Base-by-base conservation (phyloP, 768 basidiomycete species). In the Termitomyces sp. region DNA sequence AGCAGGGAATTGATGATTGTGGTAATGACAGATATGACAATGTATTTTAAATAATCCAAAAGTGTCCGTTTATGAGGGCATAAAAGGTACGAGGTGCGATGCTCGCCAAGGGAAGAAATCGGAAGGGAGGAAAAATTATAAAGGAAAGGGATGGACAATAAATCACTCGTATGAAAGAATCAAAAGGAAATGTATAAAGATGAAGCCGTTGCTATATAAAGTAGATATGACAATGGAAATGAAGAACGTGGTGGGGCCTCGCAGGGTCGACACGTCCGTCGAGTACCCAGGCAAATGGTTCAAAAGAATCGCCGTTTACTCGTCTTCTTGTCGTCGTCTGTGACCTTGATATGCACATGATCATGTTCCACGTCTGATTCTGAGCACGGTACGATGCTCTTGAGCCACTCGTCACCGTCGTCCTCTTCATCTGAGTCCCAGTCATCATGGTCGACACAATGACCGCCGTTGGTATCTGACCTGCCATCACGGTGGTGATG, bases 331-430 rank as follows among this genome's bases (percentile, higher is more conserved):
- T 92, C 92, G 58, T 92, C 88, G 41, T 82, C 76, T 46, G 78
- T 70, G 52, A 92, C 85, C 76, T 87, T 88, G 69, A 88, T 83
- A 72, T 95, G 93, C 52, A 75, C 68, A 72, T 95, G 93, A 30
- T 71, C 72, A 36, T 82, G 80, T 16, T 61, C 59, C 8, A 71
- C 70, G n/a, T 76, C 79, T 12, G 70, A 68, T 54, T 49, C 66
- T 24, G 88, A 86, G 70, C 94, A 96, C 22, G 86, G 75, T 45
- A 73, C 78, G 64, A 98, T 85, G 60, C 71, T 75, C 76, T 82
- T 85, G 60, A 99, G 67, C 97, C 97, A 99, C 63, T 87, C 81
- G 69, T 99, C 96, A 1, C 91, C 92, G 51, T 87, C 84, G 57
- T 91, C 86, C 69, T 86, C 88, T 51, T 87, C 88, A 63, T 82